These are phyloP conservation scores for Ricinus communis DNA, from an alignment of 345 rosid species.

Conservation along the genomic window DNA sequence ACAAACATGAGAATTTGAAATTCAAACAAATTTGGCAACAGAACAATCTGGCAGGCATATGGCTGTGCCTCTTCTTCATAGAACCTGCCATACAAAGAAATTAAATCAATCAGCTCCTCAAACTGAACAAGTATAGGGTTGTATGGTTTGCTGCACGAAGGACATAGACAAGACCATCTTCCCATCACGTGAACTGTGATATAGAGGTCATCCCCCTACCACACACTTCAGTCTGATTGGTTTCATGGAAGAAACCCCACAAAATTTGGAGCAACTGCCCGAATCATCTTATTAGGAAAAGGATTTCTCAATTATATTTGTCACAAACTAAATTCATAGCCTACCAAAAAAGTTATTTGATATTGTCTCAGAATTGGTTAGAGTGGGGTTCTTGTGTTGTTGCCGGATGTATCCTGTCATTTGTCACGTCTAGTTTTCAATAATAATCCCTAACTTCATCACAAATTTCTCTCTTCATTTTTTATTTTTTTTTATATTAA, in stretches of 20 bases:
- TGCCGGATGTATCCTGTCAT: background rate
- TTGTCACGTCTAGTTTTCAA: background rate
- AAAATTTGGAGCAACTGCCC: background rate
- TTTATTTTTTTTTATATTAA: background rate
- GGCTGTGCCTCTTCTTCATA: background rate
- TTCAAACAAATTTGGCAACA: background rate
- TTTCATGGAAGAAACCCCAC: background rate
- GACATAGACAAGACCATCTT: background rate
- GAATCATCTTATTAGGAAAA: background rate
- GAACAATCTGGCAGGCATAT: background rate
- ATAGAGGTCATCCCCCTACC: background rate
- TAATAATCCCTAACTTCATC: background rate
- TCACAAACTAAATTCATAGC: background rate
- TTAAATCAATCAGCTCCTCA: background rate
- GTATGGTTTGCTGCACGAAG: background rate
- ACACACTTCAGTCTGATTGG: too few species aligned
- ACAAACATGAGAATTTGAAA: background rate
- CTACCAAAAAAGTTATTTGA: background rate
- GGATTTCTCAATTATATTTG: background rate
- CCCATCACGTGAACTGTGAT: background rate
- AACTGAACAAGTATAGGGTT: background rate
- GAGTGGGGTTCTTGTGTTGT: background rate
- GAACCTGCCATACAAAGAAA: background rate
- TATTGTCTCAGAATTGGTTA: background rate
- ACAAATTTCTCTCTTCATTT: background rate